A percentile compares a stretch with the other conserved stretches of the same genome.
Evolutionary conservation across 2,329 filamentous ascomycete genomes (phyloP).

Genomic region (Pseudocercospora fijiensis): DNA sequence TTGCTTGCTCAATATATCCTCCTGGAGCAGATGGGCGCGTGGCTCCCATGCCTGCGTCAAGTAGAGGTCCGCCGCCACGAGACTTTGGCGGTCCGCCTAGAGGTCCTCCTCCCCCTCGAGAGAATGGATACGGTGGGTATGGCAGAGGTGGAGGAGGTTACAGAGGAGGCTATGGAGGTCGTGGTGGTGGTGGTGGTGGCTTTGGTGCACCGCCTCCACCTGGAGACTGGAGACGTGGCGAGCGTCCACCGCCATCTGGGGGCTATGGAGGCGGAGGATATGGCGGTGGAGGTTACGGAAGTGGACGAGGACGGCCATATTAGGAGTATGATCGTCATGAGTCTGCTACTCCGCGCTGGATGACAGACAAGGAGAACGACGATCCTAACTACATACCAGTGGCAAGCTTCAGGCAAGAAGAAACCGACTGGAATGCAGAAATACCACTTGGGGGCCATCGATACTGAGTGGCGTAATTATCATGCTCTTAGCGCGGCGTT

Average conservation of each 20-base stretch:
- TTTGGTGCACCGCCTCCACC: slow-evolving; percentile 35
- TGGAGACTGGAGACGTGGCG: slow-evolving; percentile 44
- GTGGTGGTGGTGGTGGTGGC: slow-evolving; percentile 29
- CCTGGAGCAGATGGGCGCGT: slow-evolving; percentile 73
- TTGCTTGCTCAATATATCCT: slow-evolving; percentile 78
- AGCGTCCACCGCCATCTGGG: slow-evolving; percentile 36
- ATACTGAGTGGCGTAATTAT: background rate
- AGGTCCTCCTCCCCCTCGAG: slow-evolving; percentile 32
- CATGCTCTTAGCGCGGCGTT: slow-evolving; percentile 22
- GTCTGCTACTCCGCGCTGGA: slow-evolving; percentile 3
- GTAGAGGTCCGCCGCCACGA: slow-evolving; percentile 33
- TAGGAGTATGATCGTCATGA: slow-evolving; percentile 17
- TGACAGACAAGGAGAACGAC: background rate
- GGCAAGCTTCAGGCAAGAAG: background rate
- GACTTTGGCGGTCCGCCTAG: slow-evolving; percentile 37
- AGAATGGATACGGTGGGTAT: slow-evolving; percentile 34
- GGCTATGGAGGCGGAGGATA: slow-evolving; percentile 26
- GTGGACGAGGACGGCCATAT: slow-evolving; percentile 33
- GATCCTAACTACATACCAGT: slow-evolving; percentile 9
- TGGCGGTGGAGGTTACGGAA: slow-evolving; percentile 32
- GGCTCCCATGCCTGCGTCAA: slow-evolving; percentile 58
- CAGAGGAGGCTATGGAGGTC: slow-evolving; percentile 30
- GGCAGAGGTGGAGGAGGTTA: slow-evolving; percentile 26
- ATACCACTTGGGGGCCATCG: background rate
- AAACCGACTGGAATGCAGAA: background rate